Conservation (phyloP, 495 filamentous ascomycete species). For the Cryomyces minteri region DNA sequence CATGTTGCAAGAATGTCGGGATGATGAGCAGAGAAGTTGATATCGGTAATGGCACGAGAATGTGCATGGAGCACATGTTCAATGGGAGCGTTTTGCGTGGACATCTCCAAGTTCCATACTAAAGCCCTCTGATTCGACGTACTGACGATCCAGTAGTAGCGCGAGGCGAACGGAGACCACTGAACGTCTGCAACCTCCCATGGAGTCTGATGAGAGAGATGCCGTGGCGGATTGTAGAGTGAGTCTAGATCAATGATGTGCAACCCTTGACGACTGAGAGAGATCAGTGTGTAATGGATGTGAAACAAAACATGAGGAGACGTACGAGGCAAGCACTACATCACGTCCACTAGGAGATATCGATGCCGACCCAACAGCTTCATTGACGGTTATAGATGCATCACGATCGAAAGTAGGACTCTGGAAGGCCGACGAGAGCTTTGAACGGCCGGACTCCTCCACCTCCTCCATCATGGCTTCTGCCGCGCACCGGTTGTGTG, state of each 20-base stretch:
- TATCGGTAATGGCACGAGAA: constrained; percentile 81
- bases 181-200: constrained; percentile 98
- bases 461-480: no score
- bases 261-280: constrained; percentile 49
- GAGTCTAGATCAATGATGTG: constrained; percentile 90
- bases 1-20: constrained; percentile 81
- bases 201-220: constrained; percentile 70
- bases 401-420: constrained; percentile 78
- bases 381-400: constrained; percentile 67
- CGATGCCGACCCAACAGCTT: constrained; percentile 54
- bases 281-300: constrained; percentile 2
- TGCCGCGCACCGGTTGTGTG: no score
- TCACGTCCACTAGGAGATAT: constrained; percentile 89
- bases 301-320: constrained; percentile 7
- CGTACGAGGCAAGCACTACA: constrained; percentile 76
- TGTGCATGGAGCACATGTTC: constrained; percentile 86
- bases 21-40: constrained; percentile 90
- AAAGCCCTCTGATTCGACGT: constrained; percentile 90
- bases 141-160: constrained; percentile 85
- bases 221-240: constrained; percentile 71
- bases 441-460: no score
- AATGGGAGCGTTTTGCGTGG: constrained; percentile 52
- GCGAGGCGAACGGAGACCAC: constrained; percentile 82
- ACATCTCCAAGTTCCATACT: constrained; percentile 81
- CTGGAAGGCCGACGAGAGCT: constrained; percentile 48